phyloP scores from a whole-genome alignment of 1,139 yeast genomes.

The Geotrichum aggregatum region DNA sequence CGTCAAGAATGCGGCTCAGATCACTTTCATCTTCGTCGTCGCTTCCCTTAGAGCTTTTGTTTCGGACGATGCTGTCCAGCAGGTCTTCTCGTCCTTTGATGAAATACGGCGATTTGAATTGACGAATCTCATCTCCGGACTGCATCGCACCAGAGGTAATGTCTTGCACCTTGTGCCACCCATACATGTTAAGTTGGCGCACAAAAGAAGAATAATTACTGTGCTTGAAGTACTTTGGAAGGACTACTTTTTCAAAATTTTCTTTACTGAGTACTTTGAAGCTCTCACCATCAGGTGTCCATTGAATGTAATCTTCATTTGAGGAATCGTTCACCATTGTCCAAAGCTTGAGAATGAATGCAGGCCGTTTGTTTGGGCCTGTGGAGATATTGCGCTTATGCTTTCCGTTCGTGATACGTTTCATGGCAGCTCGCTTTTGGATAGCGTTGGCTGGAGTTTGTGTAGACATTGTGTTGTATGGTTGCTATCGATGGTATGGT shows the following conservation, averaged over 20 bases:
- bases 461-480: conserved; percentile 13
- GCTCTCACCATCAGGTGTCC: conserved; percentile 83
- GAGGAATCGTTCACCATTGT: conserved; percentile 82
- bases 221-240: conserved; percentile 88
- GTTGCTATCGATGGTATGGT: no score
- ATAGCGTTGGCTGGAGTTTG: conserved; percentile 6
- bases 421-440: conserved; percentile 12
- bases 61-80: conserved; percentile 67
- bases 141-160: conserved; percentile 62
- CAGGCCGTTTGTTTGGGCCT: conserved; percentile 56
- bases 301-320: conserved; percentile 66
- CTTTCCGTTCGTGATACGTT: conserved; percentile 25
- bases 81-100: conserved; percentile 65
- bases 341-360: conserved; percentile 91
- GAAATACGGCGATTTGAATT: conserved; percentile 73
- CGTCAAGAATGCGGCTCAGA: conserved; percentile 56
- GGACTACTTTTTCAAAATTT: conserved; percentile 72
- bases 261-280: conserved; percentile 85
- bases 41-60: conserved; percentile 43
- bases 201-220: conserved; percentile 93
- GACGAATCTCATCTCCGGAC: conserved; percentile 60
- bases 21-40: conserved; percentile 48
- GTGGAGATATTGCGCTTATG: conserved; percentile 32
- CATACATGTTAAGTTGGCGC: conserved; percentile 93
- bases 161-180: conserved; percentile 94